These are phyloP conservation scores for Diaporthe vaccinii DNA, from an alignment of 2,329 filamentous ascomycete species.

Conservation along the genomic window DNA sequence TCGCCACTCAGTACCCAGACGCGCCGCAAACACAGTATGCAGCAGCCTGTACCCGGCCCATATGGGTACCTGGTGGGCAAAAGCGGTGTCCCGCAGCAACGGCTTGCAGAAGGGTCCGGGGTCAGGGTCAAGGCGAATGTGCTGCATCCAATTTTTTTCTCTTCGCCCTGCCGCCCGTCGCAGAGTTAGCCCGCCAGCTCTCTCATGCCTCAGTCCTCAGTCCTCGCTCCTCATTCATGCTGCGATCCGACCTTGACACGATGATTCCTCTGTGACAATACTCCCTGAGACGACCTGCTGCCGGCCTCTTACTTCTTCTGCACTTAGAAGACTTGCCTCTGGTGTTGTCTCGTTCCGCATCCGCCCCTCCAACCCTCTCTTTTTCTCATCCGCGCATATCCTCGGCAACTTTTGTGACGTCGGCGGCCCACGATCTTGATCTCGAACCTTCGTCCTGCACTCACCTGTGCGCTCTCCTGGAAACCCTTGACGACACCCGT, in stretches of 20 bases:
- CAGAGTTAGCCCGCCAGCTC: slow-evolving; percentile 4
- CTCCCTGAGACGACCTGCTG: slow-evolving; percentile 24
- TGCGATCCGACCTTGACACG: slow-evolving; percentile 31
- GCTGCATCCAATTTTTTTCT: slow-evolving; percentile 36
- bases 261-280: slow-evolving; percentile 38
- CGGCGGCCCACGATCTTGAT: slow-evolving; percentile 33
- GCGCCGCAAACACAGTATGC: not conserved
- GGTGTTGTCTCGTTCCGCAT: slow-evolving; percentile 33
- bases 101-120: slow-evolving; percentile 12
- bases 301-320: not conserved
- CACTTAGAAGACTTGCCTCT: slow-evolving; percentile 32
- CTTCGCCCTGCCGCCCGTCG: slow-evolving; percentile 17
- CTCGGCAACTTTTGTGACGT: slow-evolving; percentile 46
- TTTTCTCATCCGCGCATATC: slow-evolving; percentile 38
- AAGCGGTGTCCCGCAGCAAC: slow-evolving; percentile 19
- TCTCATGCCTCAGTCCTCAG: slow-evolving; percentile 4
- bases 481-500: not conserved
- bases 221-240: slow-evolving; percentile 13
- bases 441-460: not conserved
- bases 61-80: not conserved
- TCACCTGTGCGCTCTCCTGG: not conserved
- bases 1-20: not conserved
- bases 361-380: slow-evolving; percentile 31
- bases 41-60: not conserved
- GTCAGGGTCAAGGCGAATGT: slow-evolving; percentile 18